A percentile compares a stretch with the other conserved stretches of the same genome.
Conservation (phyloP, 306 rosid genomes). For the Quercus aquifolioides region DNA sequence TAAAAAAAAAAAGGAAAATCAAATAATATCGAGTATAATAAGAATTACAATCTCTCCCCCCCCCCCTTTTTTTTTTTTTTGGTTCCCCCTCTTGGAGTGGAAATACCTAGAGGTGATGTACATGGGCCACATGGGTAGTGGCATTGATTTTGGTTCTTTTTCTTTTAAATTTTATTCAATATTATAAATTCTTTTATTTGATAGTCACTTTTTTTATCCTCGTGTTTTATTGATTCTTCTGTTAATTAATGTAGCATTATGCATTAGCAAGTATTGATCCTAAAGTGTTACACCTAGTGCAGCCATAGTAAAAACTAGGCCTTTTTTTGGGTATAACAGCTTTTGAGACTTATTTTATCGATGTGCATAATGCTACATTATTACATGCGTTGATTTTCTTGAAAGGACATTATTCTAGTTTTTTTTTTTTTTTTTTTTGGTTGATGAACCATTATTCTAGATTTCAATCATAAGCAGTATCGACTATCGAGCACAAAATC, state of each 20-base stretch:
- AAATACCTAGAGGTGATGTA: slow-evolving; percentile 41
- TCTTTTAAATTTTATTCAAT: slow-evolving; percentile 44
- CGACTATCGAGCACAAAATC: too few relatives aligned
- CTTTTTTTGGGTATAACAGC: too few relatives aligned
- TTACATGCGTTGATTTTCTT: too few relatives aligned
- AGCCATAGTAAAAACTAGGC: too few relatives aligned
- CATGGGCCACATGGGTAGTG: slow-evolving; percentile 54
- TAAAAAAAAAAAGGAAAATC: neutral
- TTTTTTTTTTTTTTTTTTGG: too few relatives aligned
- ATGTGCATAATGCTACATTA: too few relatives aligned
- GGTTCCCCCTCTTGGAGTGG: slow-evolving; percentile 24
- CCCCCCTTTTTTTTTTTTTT: neutral
- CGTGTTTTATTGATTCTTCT: slow-evolving; percentile 1
- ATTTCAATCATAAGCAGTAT: too few relatives aligned
- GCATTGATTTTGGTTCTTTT: slow-evolving; percentile 22
- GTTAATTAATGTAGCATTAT: neutral
- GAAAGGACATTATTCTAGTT: too few relatives aligned
- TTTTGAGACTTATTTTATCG: too few relatives aligned
- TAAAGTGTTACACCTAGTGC: too few relatives aligned
- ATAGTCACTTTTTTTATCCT: slow-evolving; percentile 3
- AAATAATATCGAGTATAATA: slow-evolving; percentile 27
- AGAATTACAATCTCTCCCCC: slow-evolving; percentile 1
- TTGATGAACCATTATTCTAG: too few relatives aligned
- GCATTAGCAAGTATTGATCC: too few relatives aligned
- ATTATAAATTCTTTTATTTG: slow-evolving; percentile 58